A percentile compares a stretch with the other conserved stretches of the same genome.
These are phyloP conservation scores for Cucurbitaria berberidis DNA, from an alignment of 2,329 filamentous ascomycete species.

Conservation along the genomic window DNA sequence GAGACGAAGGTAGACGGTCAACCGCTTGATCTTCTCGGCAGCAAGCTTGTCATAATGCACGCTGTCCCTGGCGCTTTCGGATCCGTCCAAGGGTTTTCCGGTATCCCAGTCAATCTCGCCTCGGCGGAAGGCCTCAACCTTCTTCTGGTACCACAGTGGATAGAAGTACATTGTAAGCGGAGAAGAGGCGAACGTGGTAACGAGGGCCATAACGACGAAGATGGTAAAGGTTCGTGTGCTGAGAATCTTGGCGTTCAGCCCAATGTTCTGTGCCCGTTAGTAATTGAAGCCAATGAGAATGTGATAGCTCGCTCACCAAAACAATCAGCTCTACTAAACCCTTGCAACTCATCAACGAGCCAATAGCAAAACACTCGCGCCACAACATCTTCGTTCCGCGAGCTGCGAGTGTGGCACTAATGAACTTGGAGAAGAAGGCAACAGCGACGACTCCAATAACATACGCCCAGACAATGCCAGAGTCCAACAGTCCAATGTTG, in stretches of 20 bases:
- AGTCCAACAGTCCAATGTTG: constrained; percentile 81
- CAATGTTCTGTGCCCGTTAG: constrained; percentile 68
- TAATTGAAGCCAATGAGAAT: background rate
- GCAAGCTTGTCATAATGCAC: constrained; percentile 59
- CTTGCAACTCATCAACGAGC: constrained; percentile 94
- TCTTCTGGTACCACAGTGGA: constrained; percentile 76
- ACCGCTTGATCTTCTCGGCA: constrained; percentile 61
- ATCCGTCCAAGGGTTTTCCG: constrained; percentile 54
- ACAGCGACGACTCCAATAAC: constrained; percentile 81
- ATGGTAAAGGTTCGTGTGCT: constrained; percentile 86
- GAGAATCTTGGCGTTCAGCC: constrained; percentile 80
- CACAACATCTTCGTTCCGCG: constrained; percentile 78
- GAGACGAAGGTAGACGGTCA: constrained; percentile 82
- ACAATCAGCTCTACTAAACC: constrained; percentile 94
- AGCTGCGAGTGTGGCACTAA: constrained; percentile 81
- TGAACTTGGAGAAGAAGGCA: constrained; percentile 84
- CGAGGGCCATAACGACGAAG: constrained; percentile 90
- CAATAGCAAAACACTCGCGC: constrained; percentile 88
- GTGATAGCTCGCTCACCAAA: constrained; percentile 63
- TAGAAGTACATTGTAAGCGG: constrained; percentile 77
- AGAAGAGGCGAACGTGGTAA: constrained; percentile 85
- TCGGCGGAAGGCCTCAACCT: constrained; percentile 74
- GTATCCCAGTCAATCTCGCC: constrained; percentile 90
- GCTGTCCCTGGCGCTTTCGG: constrained; percentile 49
- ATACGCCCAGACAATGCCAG: constrained; percentile 86